A percentile compares a stretch with the other conserved stretches of the same genome.
Conservation (phyloP, 257 asterid species). For the Eustoma russellianum region DNA sequence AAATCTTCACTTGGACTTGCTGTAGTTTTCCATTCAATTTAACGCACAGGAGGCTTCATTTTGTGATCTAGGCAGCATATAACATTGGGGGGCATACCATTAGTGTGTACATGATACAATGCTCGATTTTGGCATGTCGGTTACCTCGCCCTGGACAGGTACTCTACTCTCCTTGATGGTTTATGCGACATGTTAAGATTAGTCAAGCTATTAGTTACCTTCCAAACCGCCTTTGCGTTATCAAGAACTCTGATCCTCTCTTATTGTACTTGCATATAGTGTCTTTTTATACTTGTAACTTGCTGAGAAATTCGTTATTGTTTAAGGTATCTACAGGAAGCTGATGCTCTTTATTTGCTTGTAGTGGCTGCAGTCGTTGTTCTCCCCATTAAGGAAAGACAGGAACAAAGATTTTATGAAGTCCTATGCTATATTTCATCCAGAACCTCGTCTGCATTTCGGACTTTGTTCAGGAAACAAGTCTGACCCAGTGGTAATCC, state of each 20-base stretch:
- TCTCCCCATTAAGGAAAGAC: conserved; percentile 56
- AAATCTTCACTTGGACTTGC: neutral
- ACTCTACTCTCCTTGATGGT: neutral
- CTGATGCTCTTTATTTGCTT: conserved; percentile 10
- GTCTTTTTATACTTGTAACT: neutral
- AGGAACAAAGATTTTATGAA: conserved; percentile 41
- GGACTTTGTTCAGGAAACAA: conserved; percentile 76
- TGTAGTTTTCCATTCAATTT: neutral
- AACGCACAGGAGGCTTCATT: conserved; percentile 3
- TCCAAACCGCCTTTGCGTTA: neutral
- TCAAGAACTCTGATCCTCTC: neutral
- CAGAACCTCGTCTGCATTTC: conserved; percentile 76
- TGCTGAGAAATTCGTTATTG: neutral
- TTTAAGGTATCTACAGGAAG: conserved; percentile 2
- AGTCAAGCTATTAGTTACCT: neutral
- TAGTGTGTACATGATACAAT: conserved; percentile 69
- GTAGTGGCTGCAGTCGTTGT: conserved; percentile 76
- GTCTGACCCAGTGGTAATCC: conserved; percentile 75
- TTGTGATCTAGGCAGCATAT: conserved; percentile 60
- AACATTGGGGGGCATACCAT: conserved; percentile 71
- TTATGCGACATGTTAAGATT: neutral
- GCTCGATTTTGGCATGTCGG: conserved; percentile 60
- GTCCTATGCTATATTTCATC: conserved; percentile 35
- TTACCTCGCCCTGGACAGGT: conserved; percentile 93
- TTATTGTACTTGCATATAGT: neutral